A percentile compares a stretch with the other conserved stretches of the same genome.
Conservation (phyloP, 805 yeast genomes). For the Helenozyma baotianmanensis region DNA sequence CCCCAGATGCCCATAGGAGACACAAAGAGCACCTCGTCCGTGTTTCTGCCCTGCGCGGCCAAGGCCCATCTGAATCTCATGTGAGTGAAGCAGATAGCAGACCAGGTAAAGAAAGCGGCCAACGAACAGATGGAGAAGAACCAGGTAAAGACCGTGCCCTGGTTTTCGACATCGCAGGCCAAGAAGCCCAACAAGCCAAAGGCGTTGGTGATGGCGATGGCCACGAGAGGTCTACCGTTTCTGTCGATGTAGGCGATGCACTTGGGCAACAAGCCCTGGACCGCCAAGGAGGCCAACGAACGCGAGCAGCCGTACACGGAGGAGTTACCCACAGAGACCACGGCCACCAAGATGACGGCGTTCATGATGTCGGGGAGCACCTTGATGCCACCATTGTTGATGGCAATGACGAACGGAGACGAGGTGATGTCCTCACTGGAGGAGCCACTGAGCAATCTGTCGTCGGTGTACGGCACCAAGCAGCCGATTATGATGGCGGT, state of each 20-base stretch:
- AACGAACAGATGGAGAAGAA: constrained; percentile 38
- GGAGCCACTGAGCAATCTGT: constrained; percentile 18
- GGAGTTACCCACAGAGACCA: constrained; percentile 27
- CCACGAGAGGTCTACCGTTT: constrained; percentile 62
- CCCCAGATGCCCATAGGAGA: constrained; percentile 36
- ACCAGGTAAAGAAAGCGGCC: constrained; percentile 40
- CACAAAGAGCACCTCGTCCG: constrained; percentile 31
- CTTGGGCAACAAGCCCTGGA: constrained; percentile 59
- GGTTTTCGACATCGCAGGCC: constrained; percentile 23
- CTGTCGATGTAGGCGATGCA: constrained; percentile 58
- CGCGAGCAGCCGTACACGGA: constrained; percentile 42
- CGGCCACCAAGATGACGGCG: constrained; percentile 24
- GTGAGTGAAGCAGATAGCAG: constrained; percentile 37
- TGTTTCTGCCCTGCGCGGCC: constrained; percentile 26
- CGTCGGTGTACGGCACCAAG: constrained; percentile 47
- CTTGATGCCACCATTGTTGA: constrained; percentile 23
- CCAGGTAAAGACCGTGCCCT: constrained; percentile 36
- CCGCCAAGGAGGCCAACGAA: constrained; percentile 58
- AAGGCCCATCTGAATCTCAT: constrained; percentile 39
- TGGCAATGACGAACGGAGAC: constrained; percentile 29
- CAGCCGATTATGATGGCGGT: constrained; percentile 47
- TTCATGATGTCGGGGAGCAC: constrained; percentile 25
- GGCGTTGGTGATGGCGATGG: constrained; percentile 45
- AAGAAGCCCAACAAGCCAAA: constrained; percentile 40
- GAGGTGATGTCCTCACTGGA: constrained; percentile 14